Evolutionary conservation across 345 rosid genomes (phyloP).

Genomic region (Populus nigra): DNA sequence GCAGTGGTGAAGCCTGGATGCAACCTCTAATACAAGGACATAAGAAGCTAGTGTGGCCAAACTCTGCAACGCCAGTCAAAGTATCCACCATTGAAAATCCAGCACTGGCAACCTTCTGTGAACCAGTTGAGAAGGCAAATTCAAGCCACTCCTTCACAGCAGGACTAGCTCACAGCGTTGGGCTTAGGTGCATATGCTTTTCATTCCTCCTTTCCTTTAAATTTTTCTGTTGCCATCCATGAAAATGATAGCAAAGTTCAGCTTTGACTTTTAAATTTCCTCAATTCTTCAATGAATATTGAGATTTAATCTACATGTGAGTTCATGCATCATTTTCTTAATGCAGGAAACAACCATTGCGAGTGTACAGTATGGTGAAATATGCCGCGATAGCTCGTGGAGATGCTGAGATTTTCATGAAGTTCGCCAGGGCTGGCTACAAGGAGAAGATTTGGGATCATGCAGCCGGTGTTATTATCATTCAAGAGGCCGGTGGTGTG

Average conservation of each 20-base stretch:
- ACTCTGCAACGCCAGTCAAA: conserved; percentile 38
- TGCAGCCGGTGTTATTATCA: conserved; percentile 48
- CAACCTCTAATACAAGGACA: conserved; percentile 39
- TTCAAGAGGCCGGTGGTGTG: conserved; percentile 56
- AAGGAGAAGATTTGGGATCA: conserved; percentile 69
- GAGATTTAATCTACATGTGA: not conserved
- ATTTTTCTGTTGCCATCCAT: not conserved
- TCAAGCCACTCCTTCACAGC: conserved; percentile 61
- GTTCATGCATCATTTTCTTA: not conserved
- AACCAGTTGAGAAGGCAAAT: conserved; percentile 55
- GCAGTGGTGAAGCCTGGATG: conserved; percentile 52
- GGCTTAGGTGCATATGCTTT: conserved; percentile 38
- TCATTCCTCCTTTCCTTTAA: not conserved
- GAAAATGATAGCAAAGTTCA: not conserved
- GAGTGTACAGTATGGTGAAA: conserved; percentile 60
- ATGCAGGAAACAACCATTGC: conserved; percentile 51
- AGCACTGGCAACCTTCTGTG: conserved; percentile 53
- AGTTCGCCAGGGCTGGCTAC: conserved; percentile 53
- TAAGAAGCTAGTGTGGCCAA: conserved; percentile 41
- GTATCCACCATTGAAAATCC: conserved; percentile 50
- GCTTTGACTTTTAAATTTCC: not conserved
- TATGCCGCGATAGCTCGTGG: conserved; percentile 59
- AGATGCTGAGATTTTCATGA: conserved; percentile 54
- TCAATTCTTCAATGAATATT: not conserved
- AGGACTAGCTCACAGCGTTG: conserved; percentile 56